These are phyloP conservation scores for Citeromyces matritensis DNA, from an alignment of 805 yeast genomes.

Conservation along the genomic window DNA sequence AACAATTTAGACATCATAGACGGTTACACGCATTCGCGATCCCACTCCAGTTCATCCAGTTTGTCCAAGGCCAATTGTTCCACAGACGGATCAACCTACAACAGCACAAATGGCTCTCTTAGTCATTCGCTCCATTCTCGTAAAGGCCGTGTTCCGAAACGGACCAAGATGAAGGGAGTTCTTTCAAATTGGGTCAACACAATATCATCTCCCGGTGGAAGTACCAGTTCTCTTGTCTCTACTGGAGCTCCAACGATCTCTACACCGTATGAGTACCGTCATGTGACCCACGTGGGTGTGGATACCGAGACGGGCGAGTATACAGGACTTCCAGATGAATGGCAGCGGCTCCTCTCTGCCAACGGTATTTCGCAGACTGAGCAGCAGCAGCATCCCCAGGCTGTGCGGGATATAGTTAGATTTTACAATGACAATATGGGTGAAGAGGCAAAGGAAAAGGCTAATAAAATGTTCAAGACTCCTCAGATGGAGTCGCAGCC, in stretches of 20 bases:
- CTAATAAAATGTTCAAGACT: not conserved
- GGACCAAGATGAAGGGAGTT: slow-evolving; percentile 35
- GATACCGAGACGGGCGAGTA: slow-evolving; percentile 75
- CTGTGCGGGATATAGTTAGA: slow-evolving; percentile 82
- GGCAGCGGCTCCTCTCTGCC: slow-evolving; percentile 73
- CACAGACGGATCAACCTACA: slow-evolving; percentile 4
- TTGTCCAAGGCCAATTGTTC: slow-evolving; percentile 5
- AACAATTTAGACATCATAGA: too few relatives aligned
- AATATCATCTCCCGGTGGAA: slow-evolving; percentile 7
- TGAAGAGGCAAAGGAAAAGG: not conserved
- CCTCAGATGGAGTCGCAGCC: not conserved
- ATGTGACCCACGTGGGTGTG: slow-evolving; percentile 86
- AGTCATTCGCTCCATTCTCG: slow-evolving; percentile 11
- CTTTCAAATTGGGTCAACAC: slow-evolving; percentile 28
- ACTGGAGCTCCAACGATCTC: slow-evolving; percentile 40
- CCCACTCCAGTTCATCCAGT: slow-evolving; percentile 1
- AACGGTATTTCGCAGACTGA: slow-evolving; percentile 83
- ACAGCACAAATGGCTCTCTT: slow-evolving; percentile 1
- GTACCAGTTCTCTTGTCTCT: slow-evolving; percentile 6
- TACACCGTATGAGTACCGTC: slow-evolving; percentile 84
- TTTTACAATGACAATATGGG: slow-evolving; percentile 52
- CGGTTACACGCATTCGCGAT: not conserved
- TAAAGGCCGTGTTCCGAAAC: slow-evolving; percentile 19
- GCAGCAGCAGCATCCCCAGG: slow-evolving; percentile 85
- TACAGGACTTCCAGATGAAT: slow-evolving; percentile 85